phyloP scores from a whole-genome alignment of 176 grass and related monocot species.

The Ampelocalamus luodianensis region DNA sequence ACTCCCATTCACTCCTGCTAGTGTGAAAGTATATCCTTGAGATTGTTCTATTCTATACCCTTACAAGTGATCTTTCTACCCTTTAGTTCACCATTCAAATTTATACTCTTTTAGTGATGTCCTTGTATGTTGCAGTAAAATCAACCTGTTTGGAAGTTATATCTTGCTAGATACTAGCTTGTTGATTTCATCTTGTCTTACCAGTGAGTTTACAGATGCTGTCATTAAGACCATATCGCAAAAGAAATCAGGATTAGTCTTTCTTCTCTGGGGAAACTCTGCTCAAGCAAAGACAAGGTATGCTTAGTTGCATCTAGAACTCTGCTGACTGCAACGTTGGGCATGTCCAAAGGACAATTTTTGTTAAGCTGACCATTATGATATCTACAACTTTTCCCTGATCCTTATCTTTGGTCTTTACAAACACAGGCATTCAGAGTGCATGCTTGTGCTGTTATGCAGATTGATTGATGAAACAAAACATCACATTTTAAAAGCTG shows the following conservation, averaged over 20 bases:
- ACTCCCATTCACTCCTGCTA: neutral
- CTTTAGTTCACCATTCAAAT: neutral
- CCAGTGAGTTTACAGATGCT: slow-evolving; percentile 89
- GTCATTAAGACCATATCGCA: slow-evolving; percentile 88
- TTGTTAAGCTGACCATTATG: neutral
- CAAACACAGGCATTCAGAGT: neutral
- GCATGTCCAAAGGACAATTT: neutral
- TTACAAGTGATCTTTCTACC: neutral
- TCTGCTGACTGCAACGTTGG: neutral
- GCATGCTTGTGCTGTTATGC: slow-evolving; percentile 46
- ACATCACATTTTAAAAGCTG: slow-evolving; percentile 84
- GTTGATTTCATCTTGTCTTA: slow-evolving; percentile 30
- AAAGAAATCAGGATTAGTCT: slow-evolving; percentile 83
- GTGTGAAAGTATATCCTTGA: slow-evolving; percentile 10
- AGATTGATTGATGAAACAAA: slow-evolving; percentile 89
- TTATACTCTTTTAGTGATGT: neutral
- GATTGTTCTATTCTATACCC: slow-evolving; percentile 13
- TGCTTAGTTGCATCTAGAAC: slow-evolving; percentile 29
- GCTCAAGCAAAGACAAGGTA: slow-evolving; percentile 88
- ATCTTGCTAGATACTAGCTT: slow-evolving; percentile 31
- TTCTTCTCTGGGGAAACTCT: slow-evolving; percentile 99
- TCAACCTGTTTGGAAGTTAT: neutral
- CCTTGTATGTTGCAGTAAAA: neutral
- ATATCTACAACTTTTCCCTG: neutral
- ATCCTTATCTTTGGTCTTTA: neutral